These are phyloP conservation scores for Picochlorum sp. DNA, from an alignment of 139 green algal species.

Conservation along the genomic window DNA sequence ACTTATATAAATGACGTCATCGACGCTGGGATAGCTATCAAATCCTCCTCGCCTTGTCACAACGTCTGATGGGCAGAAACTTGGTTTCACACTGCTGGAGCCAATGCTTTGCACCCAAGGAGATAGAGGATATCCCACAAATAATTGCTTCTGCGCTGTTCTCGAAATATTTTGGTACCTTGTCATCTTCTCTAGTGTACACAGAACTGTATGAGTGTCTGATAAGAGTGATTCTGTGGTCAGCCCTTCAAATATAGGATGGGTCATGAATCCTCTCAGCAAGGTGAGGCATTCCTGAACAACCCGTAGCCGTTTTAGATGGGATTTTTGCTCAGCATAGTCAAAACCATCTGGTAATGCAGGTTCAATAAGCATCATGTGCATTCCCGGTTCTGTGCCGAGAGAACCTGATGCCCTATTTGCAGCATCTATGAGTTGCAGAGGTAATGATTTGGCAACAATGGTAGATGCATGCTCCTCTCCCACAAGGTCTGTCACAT, in stretches of 20 bases:
- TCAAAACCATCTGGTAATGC: no score
- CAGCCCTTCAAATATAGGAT: no score
- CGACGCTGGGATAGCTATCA: conserved; percentile 11
- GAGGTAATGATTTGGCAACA: no score
- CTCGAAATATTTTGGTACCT: background rate
- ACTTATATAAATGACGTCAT: conserved; percentile 7
- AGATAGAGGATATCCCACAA: conserved; percentile 12
- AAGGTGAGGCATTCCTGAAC: conserved; percentile 26
- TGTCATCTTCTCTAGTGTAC: no score
- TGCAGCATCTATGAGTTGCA: no score
- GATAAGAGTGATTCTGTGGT: no score
- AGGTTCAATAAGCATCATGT: no score
- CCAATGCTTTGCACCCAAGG: conserved; percentile 24
- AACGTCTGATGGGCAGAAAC: background rate
- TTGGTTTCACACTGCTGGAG: conserved; percentile 4
- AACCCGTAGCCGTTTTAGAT: conserved; percentile 25
- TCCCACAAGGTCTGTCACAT: no score
- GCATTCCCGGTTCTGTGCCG: no score
- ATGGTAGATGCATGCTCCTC: no score
- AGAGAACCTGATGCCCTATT: no score
- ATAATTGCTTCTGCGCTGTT: background rate
- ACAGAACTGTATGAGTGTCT: no score
- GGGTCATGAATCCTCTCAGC: conserved; percentile 17
- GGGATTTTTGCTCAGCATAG: conserved; percentile 9
- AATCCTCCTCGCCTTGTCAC: background rate